A percentile compares a stretch with the other conserved stretches of the same genome.
phyloP scores from a whole-genome alignment of 306 rosid genomes.

The Vachellia collinsii region DNA sequence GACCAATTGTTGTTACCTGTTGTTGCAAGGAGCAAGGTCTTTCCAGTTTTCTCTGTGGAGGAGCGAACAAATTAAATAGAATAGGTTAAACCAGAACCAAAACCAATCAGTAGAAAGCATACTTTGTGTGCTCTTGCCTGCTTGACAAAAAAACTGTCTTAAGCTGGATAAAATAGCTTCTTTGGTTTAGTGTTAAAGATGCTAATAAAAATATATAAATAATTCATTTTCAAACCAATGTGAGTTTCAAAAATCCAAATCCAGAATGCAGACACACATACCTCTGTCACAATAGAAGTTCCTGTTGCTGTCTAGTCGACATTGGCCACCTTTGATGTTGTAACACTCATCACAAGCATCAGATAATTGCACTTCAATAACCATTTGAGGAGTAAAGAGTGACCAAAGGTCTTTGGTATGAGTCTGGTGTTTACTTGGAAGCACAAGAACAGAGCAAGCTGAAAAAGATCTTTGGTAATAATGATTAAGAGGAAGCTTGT shows the following conservation, averaged over 20 bases:
- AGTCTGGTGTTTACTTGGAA: slow-evolving; percentile 20
- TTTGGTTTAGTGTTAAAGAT: too few species aligned
- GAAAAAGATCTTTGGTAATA: not conserved
- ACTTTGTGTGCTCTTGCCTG: not conserved
- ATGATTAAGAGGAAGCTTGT: not conserved
- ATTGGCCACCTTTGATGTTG: slow-evolving; percentile 2
- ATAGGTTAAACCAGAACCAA: not conserved
- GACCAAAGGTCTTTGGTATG: not conserved
- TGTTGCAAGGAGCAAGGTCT: not conserved
- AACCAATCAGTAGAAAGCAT: too few species aligned
- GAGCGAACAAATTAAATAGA: not conserved
- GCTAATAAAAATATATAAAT: too few species aligned
- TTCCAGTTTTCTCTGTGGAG: not conserved
- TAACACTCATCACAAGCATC: slow-evolving; percentile 35
- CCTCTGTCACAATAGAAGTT: slow-evolving; percentile 5
- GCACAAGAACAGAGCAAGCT: slow-evolving; percentile 28
- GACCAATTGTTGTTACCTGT: not conserved
- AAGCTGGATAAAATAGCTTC: not conserved
- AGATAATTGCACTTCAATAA: slow-evolving; percentile 2
- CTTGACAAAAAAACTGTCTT: not conserved
- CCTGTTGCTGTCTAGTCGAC: slow-evolving; percentile 13
- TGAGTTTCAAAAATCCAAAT: too few species aligned
- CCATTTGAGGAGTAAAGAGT: not conserved
- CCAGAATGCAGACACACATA: not conserved
- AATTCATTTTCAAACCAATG: too few species aligned